Percentiles rank a stretch among this genome's conserved stretches.
Conservation (phyloP, 441 rosid genomes). For the Populus hybrid region DNA sequence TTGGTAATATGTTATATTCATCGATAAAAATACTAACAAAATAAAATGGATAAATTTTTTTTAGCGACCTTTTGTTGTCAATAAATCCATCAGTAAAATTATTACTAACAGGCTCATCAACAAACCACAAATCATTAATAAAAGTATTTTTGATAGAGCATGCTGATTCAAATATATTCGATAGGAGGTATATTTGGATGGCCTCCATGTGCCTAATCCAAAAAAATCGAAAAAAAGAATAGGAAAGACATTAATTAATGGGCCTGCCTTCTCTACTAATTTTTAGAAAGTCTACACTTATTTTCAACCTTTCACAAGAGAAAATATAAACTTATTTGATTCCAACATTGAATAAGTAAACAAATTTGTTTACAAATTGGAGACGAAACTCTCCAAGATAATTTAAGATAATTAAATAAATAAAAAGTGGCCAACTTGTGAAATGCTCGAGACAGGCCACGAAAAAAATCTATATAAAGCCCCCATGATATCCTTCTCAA, state of each 20-base stretch:
- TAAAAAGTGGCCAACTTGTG: not conserved
- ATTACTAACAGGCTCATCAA: too few relatives aligned
- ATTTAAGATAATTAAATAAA: not conserved
- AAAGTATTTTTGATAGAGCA: too few relatives aligned
- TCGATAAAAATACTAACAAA: too few relatives aligned
- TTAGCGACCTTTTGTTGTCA: too few relatives aligned
- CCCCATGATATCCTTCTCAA: constrained; percentile 1
- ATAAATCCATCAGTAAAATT: too few relatives aligned
- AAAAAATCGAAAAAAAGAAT: not conserved
- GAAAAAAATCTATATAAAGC: constrained; percentile 31
- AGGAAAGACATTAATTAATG: not conserved
- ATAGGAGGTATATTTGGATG: too few relatives aligned
- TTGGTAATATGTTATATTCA: too few relatives aligned
- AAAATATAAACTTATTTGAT: too few relatives aligned
- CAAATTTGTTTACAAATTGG: not conserved
- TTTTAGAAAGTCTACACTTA: not conserved
- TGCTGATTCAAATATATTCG: too few relatives aligned
- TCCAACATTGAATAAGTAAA: not conserved
- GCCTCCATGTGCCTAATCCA: not conserved
- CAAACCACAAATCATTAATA: too few relatives aligned
- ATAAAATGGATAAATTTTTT: too few relatives aligned
- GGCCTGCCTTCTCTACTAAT: not conserved
- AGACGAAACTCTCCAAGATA: not conserved
- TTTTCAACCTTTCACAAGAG: not conserved
- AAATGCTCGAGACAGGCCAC: not conserved